phyloP scores from a whole-genome alignment of 1,139 yeast genomes.

The Suhomyces panamericanus region DNA sequence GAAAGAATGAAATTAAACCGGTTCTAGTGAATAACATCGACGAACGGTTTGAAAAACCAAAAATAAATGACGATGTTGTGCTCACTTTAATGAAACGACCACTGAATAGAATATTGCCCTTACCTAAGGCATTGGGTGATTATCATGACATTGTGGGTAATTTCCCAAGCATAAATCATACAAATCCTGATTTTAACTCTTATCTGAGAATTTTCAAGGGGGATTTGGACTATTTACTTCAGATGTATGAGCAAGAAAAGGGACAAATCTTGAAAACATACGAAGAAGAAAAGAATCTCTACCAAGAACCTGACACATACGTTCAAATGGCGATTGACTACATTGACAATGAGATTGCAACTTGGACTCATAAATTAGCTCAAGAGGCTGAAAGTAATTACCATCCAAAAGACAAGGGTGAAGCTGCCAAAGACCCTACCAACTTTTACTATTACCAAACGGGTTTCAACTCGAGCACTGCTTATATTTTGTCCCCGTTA shows the following conservation, averaged over 20 bases:
- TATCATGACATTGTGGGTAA: slow-evolving; percentile 29
- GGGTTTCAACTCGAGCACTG: slow-evolving; percentile 63
- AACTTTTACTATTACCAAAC: slow-evolving; percentile 64
- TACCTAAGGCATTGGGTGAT: slow-evolving; percentile 49
- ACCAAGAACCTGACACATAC: slow-evolving; percentile 59
- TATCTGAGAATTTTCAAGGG: slow-evolving; percentile 65
- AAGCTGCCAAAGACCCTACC: neutral
- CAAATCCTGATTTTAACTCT: slow-evolving; percentile 27
- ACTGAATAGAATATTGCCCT: slow-evolving; percentile 56
- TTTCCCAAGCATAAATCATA: slow-evolving; percentile 32
- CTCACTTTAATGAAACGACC: slow-evolving; percentile 75
- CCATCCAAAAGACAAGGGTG: neutral
- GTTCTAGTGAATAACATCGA: slow-evolving; percentile 61
- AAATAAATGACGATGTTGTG: slow-evolving; percentile 56
- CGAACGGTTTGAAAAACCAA: slow-evolving; percentile 61
- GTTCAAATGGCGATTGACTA: slow-evolving; percentile 56
- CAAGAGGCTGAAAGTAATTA: slow-evolving; percentile 4
- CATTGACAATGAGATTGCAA: slow-evolving; percentile 48
- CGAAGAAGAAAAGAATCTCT: slow-evolving; percentile 58
- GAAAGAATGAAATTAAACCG: slow-evolving; percentile 62
- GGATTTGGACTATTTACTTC: slow-evolving; percentile 50
- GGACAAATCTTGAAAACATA: slow-evolving; percentile 45
- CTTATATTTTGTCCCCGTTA: slow-evolving; percentile 70
- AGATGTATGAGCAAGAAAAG: slow-evolving; percentile 60
- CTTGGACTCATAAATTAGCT: slow-evolving; percentile 30